Evolutionary conservation across 1,284 basidiomycete species (phyloP).

Genomic region (Malassezia sympodialis): DNA sequence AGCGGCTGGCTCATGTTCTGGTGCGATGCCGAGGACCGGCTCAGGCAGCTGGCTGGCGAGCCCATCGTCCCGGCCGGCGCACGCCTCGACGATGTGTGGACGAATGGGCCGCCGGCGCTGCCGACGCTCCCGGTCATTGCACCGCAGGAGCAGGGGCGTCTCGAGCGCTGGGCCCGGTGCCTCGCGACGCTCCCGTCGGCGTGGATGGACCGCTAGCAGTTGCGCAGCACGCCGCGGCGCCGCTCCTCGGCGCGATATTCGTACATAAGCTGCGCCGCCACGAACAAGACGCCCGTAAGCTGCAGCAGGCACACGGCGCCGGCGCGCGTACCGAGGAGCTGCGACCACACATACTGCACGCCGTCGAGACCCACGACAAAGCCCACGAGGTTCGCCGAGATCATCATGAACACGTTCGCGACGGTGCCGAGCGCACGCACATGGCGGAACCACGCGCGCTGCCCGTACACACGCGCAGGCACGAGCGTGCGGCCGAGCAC

Average conservation of each 20-base stretch:
- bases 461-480: slow-evolving; percentile 56
- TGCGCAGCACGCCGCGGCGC: slow-evolving; percentile 24
- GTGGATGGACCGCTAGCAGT: slow-evolving; percentile 53
- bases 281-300: slow-evolving; percentile 62
- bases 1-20: slow-evolving; percentile 79
- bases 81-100: slow-evolving; percentile 21
- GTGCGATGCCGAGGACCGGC: slow-evolving; percentile 85
- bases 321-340: slow-evolving; percentile 59
- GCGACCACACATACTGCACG: slow-evolving; percentile 59
- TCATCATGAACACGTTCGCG: slow-evolving; percentile 78
- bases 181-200: slow-evolving; percentile 68
- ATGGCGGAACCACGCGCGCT: slow-evolving; percentile 71
- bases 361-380: slow-evolving; percentile 87
- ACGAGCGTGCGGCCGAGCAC: slow-evolving; percentile 51
- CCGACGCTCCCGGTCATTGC: slow-evolving; percentile 61
- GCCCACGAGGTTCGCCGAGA: slow-evolving; percentile 84
- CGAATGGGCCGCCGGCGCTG: slow-evolving; percentile 36
- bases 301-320: slow-evolving; percentile 62
- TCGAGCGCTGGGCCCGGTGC: slow-evolving; percentile 64
- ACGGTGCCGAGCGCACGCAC: slow-evolving; percentile 73
- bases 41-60: slow-evolving; percentile 33
- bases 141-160: slow-evolving; percentile 67
- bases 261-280: slow-evolving; percentile 85
- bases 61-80: slow-evolving; percentile 21
- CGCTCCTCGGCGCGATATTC: slow-evolving; percentile 50